Evolutionary conservation across 2,329 filamentous ascomycete genomes (phyloP).

Genomic region (Leptographium galeiforme): DNA sequence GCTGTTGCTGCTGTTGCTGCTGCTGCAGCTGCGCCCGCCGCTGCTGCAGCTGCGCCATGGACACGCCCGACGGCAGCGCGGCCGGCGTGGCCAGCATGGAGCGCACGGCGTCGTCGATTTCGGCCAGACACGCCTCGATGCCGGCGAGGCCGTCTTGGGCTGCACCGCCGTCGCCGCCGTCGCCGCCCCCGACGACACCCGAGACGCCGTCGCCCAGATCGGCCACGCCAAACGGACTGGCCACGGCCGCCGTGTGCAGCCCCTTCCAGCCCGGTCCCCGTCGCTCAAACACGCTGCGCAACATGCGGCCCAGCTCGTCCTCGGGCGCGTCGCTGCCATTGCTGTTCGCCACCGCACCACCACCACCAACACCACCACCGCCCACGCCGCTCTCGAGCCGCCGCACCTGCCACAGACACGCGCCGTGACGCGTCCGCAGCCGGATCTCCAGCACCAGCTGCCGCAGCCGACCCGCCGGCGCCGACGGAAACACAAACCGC

Average conservation of each 20-base stretch:
- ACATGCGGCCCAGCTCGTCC: conserved; percentile 23
- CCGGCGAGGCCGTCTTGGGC: conserved; percentile 16
- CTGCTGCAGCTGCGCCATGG: conserved; percentile 8
- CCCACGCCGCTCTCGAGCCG: conserved; percentile 19
- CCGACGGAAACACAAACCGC: conserved; percentile 30
- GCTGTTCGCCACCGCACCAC: conserved; percentile 4
- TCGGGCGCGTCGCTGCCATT: conserved; percentile 8
- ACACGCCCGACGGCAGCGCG: neutral
- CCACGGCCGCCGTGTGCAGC: conserved; percentile 33
- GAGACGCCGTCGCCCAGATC: neutral
- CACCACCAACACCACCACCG: neutral
- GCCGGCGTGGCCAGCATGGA: conserved; percentile 14
- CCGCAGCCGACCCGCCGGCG: conserved; percentile 16
- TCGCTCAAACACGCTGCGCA: conserved; percentile 32
- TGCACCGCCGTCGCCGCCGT: too few relatives aligned
- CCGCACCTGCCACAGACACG: conserved; percentile 37
- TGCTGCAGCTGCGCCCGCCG: conserved; percentile 5
- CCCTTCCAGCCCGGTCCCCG: conserved; percentile 33
- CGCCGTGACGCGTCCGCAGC: conserved; percentile 32
- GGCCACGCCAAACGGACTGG: conserved; percentile 14
- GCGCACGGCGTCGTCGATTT: conserved; percentile 33
- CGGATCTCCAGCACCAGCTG: conserved; percentile 38
- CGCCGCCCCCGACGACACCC: too few relatives aligned
- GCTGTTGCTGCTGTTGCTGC: neutral
- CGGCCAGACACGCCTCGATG: conserved; percentile 30